Evolutionary conservation across 176 grass and related monocot genomes (phyloP), one percentile per base, ranked within the genome.

Genomic region (Eleusine indica): DNA sequence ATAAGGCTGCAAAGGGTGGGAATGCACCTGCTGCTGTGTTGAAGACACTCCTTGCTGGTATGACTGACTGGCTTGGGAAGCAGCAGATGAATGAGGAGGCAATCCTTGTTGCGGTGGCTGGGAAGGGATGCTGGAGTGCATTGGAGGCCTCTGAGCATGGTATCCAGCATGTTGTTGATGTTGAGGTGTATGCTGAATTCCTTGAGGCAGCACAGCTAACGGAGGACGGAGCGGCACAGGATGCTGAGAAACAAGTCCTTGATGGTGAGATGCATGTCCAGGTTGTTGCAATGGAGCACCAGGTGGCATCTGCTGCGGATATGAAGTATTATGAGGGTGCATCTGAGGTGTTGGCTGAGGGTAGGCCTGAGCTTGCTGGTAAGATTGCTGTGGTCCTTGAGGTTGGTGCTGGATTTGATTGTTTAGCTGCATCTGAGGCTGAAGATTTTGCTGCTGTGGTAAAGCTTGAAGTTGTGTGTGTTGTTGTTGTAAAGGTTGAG

Each of bases 291-390:
- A 48, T 28, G 80, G 70, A 74, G 80, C 83, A 82, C 77, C 75
- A 74, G 89, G 78, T 54, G 82, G 70, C 76, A 76, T 66, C 75
- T 91, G 90, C 44, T 91, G 89, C 22, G 75, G 69, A 83, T 88
- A 90, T 25, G 83, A 65, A 77, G 93, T 80, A 86, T 90, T 89
- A 61, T 86, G 90, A 74, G 85, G 67, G 29, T 90, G 93, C 58
- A 46, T 73, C 78, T 69, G 53, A 64, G 42, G 73, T 53, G 76
- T 77, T n/a, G 83, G 75, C 63, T 92, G 86, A 14, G 68, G 72
- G 75, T 78, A 85, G 43, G 73, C 22, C 7, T 89, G 86, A 77
- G 81, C 63, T 51, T 92, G 95, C 43, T 79, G 82, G 80, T 97
- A 90, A 77, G 83, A 60, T 66, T 93, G 91, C 53, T 83, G 90